phyloP scores from a whole-genome alignment of 2,329 filamentous ascomycete genomes.

The Elsinoe perseae region DNA sequence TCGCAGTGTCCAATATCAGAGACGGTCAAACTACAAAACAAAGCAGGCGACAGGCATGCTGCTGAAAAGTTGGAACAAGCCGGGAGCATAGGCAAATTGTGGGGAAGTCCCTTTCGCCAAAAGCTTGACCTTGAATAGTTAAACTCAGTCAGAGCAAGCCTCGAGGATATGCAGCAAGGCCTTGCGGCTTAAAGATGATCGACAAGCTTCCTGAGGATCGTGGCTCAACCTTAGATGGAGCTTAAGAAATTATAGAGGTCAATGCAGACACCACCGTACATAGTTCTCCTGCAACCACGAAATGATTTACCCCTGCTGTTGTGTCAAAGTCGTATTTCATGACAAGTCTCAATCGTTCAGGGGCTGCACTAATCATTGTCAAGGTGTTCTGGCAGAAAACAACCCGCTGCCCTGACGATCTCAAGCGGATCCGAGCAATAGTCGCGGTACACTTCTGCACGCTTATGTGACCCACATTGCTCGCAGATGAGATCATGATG shows the following conservation, averaged over 20 bases:
- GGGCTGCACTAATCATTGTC: background rate
- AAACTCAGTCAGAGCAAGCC: background rate
- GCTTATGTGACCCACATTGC: slow-evolving; percentile 8
- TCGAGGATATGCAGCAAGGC: background rate
- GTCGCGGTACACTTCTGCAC: slow-evolving; percentile 8
- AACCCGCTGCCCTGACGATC: slow-evolving; percentile 8
- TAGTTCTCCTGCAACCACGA: background rate
- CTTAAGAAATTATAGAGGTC: background rate
- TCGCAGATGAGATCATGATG: slow-evolving; percentile 13
- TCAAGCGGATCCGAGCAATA: slow-evolving; percentile 1
- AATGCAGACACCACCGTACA: background rate
- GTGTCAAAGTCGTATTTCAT: no score
- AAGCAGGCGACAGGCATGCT: background rate
- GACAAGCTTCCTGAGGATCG: background rate
- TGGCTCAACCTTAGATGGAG: background rate
- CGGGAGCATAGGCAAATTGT: background rate
- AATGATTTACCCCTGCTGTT: no score
- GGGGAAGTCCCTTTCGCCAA: background rate
- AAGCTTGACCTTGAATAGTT: background rate
- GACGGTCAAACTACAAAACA: no score
- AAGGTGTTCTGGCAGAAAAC: background rate
- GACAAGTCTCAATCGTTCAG: background rate
- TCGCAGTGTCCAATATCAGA: no score
- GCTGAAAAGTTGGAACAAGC: background rate
- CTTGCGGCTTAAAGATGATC: background rate